Evolutionary conservation across 106 monocot species (phyloP), one percentile per base, ranked within the genome.

Genomic region (Allium cepa): DNA sequence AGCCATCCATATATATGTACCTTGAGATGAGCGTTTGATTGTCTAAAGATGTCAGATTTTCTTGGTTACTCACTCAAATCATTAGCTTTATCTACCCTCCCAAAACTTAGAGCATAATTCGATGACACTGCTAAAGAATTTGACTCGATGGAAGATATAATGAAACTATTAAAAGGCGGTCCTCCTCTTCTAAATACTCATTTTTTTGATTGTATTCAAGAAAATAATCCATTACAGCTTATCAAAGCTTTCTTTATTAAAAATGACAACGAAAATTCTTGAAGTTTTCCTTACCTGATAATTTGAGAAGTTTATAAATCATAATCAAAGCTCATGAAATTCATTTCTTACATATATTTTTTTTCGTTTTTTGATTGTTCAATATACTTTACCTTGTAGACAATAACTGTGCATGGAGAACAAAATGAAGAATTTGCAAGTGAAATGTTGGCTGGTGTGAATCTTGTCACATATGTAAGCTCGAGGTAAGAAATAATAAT

Each of bases 11-110:
- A 88, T 88, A 50, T 92, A 88, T 53, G 83, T 92, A 5, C 92
- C 92, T 11, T 64, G 92, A 1, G 92, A 92, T 63, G 92, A 92
- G 83, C 62, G 8, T 92, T 92, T 55, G 88, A 87, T 4, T 88
- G 88, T 64, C 61, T 88, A 7, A 92, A 92, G 64, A 80, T 88
- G 85, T 80, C 85, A 8, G 88, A 92, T 60, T 92, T 92, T 79
- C 76, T 88, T 46, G 79, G 57, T 0, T 85, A 88, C 61, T 64
- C 85, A 3, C 16, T 92, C 56, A 92, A 92, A 69, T 53, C 81
- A 0, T 45, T 92, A 27, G 60, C 56, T 7, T 64, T 79, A 46
- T 11, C 80, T 14, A 22, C 88, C 15, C 52, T 80, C 49, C 92
- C 92, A 8, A 56, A 11, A 1, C 59, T 92, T 15, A 36, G 74